Conservation (phyloP, 352 stramenopile genomes). For the Phytophthora meadii region DNA sequence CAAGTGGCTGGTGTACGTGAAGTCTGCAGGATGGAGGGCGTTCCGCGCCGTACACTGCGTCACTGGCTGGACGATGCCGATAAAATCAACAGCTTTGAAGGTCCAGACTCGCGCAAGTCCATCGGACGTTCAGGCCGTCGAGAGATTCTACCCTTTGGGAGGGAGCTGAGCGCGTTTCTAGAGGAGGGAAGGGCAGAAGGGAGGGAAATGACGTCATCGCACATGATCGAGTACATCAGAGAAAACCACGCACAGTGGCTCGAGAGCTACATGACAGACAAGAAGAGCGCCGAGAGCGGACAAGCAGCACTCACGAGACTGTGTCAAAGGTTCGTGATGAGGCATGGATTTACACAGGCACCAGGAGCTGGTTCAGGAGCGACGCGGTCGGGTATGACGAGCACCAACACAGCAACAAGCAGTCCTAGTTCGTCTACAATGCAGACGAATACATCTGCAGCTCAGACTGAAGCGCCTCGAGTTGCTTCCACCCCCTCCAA, state of each 20-base stretch:
- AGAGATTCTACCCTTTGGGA: constrained; percentile 48
- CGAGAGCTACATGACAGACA: constrained; percentile 41
- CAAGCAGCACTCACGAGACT: constrained; percentile 47
- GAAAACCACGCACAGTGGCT: constrained; percentile 44
- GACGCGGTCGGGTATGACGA: constrained; percentile 3
- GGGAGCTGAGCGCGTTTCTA: constrained; percentile 38
- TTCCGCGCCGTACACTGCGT: constrained; percentile 46
- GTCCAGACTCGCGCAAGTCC: constrained; percentile 46
- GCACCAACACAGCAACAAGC: neutral
- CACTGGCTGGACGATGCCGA: constrained; percentile 55
- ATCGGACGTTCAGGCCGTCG: constrained; percentile 49
- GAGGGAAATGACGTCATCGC: constrained; percentile 46
- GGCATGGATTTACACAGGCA: constrained; percentile 39
- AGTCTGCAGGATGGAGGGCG: constrained; percentile 45
- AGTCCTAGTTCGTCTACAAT: neutral
- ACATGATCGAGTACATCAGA: constrained; percentile 55
- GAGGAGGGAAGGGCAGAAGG: constrained; percentile 28
- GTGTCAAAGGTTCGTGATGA: constrained; percentile 48
- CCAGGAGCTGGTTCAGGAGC: neutral
- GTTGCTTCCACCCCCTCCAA: neutral
- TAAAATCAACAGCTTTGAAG: constrained; percentile 52
- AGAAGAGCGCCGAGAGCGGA: constrained; percentile 53
- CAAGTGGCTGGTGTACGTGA: constrained; percentile 44
- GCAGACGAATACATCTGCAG: neutral
- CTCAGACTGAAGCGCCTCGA: neutral